These are phyloP conservation scores for Glycine soja DNA, from an alignment of 306 rosid species.

Conservation along the genomic window DNA sequence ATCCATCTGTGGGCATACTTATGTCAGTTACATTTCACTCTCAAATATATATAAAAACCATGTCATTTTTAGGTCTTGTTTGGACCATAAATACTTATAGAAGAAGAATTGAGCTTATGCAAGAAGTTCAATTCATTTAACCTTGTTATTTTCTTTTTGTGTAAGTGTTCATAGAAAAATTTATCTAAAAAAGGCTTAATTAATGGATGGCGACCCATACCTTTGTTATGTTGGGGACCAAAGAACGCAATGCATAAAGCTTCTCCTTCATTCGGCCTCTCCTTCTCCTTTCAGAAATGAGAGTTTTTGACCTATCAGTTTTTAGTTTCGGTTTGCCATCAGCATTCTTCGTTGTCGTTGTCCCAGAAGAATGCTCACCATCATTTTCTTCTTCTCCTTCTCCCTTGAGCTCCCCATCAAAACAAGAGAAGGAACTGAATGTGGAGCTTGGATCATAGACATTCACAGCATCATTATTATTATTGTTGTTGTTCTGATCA, in stretches of 20 bases:
- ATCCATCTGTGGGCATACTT: constrained; percentile 68
- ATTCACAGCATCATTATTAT: constrained; percentile 42
- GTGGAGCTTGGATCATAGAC: constrained; percentile 56
- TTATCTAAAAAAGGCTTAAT: neutral
- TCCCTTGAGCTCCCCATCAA: constrained; percentile 50
- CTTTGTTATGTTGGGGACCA: constrained; percentile 94
- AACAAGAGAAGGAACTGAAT: constrained; percentile 56
- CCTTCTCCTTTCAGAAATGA: constrained; percentile 81
- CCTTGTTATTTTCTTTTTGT: neutral
- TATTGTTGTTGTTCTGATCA: constrained; percentile 53
- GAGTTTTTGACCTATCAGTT: constrained; percentile 74
- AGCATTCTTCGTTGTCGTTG: constrained; percentile 13
- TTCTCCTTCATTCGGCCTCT: constrained; percentile 89
- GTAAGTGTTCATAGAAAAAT: neutral
- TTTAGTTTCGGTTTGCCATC: constrained; percentile 52
- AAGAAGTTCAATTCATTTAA: neutral
- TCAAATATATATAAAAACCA: neutral
- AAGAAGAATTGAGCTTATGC: neutral
- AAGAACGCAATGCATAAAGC: constrained; percentile 82
- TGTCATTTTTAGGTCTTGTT: neutral
- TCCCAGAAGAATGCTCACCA: constrained; percentile 64
- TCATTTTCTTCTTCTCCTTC: constrained; percentile 55
- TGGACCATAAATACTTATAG: neutral
- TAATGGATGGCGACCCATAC: constrained; percentile 45
- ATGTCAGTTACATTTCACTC: neutral